These are phyloP conservation scores for Trichoderma asperellum DNA, from an alignment of 2,329 filamentous ascomycete species.

Conservation along the genomic window DNA sequence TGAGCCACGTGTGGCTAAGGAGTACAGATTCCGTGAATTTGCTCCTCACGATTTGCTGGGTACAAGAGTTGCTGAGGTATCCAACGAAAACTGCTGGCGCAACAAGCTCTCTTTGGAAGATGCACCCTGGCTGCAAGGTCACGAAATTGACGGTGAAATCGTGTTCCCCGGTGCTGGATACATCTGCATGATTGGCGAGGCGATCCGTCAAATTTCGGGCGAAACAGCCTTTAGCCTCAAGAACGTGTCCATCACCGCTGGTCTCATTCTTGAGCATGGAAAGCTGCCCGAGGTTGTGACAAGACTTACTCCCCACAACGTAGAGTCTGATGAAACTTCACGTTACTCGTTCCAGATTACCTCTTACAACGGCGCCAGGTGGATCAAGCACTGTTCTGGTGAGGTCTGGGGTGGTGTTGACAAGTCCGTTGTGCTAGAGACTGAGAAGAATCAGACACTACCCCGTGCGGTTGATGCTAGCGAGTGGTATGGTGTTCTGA, in stretches of 20 bases:
- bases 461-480: slow-evolving; percentile 14
- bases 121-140: slow-evolving; percentile 50
- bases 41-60: slow-evolving; percentile 40
- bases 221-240: slow-evolving; percentile 12
- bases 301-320: slow-evolving; percentile 16
- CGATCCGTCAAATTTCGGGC: slow-evolving; percentile 34
- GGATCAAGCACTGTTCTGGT: slow-evolving; percentile 39
- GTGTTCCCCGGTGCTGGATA: slow-evolving; percentile 52
- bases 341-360: slow-evolving; percentile 10
- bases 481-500: slow-evolving; percentile 21
- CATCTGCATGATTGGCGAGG: slow-evolving; percentile 49
- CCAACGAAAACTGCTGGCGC: slow-evolving; percentile 45
- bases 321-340: slow-evolving; percentile 16
- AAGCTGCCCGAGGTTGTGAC: slow-evolving; percentile 29
- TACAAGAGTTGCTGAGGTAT: slow-evolving; percentile 37
- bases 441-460: not conserved
- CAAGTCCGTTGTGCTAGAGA: slow-evolving; percentile 2
- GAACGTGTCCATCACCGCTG: slow-evolving; percentile 26
- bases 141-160: slow-evolving; percentile 45
- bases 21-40: slow-evolving; percentile 32
- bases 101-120: slow-evolving; percentile 45
- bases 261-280: slow-evolving; percentile 19
- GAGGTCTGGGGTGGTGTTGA: slow-evolving; percentile 25
- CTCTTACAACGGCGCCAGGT: slow-evolving; percentile 36
- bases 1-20: slow-evolving; percentile 34